These are phyloP conservation scores for Penicillium roqueforti DNA, from an alignment of 495 filamentous ascomycete species.

Conservation along the genomic window DNA sequence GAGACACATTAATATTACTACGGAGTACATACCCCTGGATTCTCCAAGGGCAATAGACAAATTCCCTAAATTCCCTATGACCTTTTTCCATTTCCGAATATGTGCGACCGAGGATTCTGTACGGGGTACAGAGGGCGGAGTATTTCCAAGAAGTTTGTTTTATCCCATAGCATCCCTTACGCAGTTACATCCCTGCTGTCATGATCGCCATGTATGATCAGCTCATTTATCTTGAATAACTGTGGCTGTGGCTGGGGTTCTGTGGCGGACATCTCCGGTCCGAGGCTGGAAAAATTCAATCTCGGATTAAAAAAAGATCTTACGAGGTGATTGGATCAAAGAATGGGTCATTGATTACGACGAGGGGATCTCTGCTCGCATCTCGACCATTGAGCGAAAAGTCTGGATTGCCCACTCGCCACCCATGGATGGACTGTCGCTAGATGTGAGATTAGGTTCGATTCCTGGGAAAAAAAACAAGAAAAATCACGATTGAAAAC, in stretches of 20 bases:
- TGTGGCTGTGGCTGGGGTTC: neutral
- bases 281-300: too few relatives aligned
- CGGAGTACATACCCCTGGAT: slow-evolving; percentile 7
- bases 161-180: neutral
- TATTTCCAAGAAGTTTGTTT: neutral
- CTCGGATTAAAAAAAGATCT: neutral
- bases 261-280: slow-evolving; percentile 16
- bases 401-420: slow-evolving; percentile 16
- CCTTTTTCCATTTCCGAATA: neutral
- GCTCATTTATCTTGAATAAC: neutral
- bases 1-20: neutral
- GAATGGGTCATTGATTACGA: slow-evolving; percentile 17
- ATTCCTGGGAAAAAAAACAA: neutral
- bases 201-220: neutral
- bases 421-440: neutral
- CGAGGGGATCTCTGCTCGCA: slow-evolving; percentile 5
- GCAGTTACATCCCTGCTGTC: slow-evolving; percentile 4
- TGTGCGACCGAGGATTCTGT: neutral
- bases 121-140: neutral
- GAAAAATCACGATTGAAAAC: neutral
- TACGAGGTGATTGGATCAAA: neutral
- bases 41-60: neutral
- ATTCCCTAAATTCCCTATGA: too few relatives aligned
- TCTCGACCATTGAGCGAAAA: slow-evolving; percentile 5
- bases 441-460: neutral